These are phyloP conservation scores for Aspergillus heteromorphus DNA, from an alignment of 495 filamentous ascomycete genomes.

Conservation along the genomic window DNA sequence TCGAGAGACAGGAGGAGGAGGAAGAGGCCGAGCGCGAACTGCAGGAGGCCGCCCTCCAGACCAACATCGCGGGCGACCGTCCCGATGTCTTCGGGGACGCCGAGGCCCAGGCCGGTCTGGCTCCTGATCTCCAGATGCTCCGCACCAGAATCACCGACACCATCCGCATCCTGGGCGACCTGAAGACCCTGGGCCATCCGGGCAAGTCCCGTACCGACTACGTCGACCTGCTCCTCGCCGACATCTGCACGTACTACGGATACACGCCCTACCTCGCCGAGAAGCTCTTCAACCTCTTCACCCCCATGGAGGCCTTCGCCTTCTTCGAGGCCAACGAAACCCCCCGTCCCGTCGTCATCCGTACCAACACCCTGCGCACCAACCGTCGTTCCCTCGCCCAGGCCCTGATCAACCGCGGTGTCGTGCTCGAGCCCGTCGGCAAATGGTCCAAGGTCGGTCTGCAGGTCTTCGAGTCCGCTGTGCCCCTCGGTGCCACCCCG, in stretches of 20 bases:
- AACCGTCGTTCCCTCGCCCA: conserved; percentile 89
- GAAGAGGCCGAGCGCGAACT: conserved; percentile 62
- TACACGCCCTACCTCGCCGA: conserved; percentile 80
- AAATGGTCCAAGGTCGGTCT: conserved; percentile 99
- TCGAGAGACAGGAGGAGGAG: conserved; percentile 59
- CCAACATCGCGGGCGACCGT: conserved; percentile 83
- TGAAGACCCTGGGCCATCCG: conserved; percentile 70
- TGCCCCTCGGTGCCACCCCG: conserved; percentile 94
- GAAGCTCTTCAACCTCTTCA: conserved; percentile 86
- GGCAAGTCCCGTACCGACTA: conserved; percentile 82
- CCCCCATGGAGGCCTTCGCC: conserved; percentile 88
- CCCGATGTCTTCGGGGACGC: conserved; percentile 62
- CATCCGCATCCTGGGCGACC: conserved; percentile 83
- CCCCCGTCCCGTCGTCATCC: conserved; percentile 76
- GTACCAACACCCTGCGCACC: conserved; percentile 93
- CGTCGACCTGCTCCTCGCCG: conserved; percentile 75
- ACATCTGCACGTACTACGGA: conserved; percentile 90
- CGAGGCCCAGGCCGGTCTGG: conserved; percentile 53
- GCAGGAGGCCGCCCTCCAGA: conserved; percentile 85
- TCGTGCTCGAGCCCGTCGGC: conserved; percentile 91
- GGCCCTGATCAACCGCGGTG: conserved; percentile 92
- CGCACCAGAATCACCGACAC: conserved; percentile 89
- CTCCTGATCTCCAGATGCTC: conserved; percentile 86
- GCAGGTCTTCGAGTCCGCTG: conserved; percentile 89
- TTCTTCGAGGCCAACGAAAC: conserved; percentile 99